Percentiles rank a stretch among this genome's conserved stretches.
These are phyloP conservation scores for Emericellopsis atlantica DNA, from an alignment of 2,329 filamentous ascomycete species.

Conservation along the genomic window DNA sequence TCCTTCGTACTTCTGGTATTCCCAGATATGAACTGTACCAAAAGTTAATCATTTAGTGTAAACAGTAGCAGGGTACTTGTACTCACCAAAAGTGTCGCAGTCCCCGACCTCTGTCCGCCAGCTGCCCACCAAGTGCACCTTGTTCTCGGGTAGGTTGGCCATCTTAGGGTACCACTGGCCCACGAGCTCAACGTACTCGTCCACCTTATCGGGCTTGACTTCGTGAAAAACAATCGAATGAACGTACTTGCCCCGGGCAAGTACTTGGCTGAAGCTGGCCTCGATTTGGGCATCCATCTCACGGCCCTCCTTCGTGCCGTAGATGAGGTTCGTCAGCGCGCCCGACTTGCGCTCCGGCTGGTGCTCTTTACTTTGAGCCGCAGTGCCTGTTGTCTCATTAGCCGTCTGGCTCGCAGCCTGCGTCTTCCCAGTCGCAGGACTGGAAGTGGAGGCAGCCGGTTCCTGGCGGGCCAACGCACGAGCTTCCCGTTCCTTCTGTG, in stretches of 20 bases:
- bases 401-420: slow-evolving; percentile 24
- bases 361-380: slow-evolving; percentile 42
- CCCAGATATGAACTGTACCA: slow-evolving; percentile 87
- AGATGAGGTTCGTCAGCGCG: slow-evolving; percentile 77
- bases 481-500: slow-evolving; percentile 73
- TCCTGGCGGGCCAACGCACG: slow-evolving; percentile 46
- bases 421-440: slow-evolving; percentile 21
- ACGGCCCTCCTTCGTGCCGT: slow-evolving; percentile 90
- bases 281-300: slow-evolving; percentile 94
- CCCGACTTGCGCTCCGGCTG: slow-evolving; percentile 54
- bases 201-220: slow-evolving; percentile 88
- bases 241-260: slow-evolving; percentile 94
- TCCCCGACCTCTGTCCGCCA: slow-evolving; percentile 98
- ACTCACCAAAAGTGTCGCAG: slow-evolving; percentile 82
- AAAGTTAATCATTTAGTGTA: background rate
- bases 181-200: slow-evolving; percentile 85
- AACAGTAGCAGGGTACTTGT: background rate
- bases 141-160: slow-evolving; percentile 74
- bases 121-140: slow-evolving; percentile 91
- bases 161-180: slow-evolving; percentile 88
- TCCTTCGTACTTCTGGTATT: slow-evolving; percentile 93
- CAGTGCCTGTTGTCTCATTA: slow-evolving; percentile 22
- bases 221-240: slow-evolving; percentile 96
- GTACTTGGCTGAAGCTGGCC: slow-evolving; percentile 86
- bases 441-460: slow-evolving; percentile 28